Evolutionary conservation across 148 eudicot species (phyloP).

Genomic region (Vaccinium corymbosum): DNA sequence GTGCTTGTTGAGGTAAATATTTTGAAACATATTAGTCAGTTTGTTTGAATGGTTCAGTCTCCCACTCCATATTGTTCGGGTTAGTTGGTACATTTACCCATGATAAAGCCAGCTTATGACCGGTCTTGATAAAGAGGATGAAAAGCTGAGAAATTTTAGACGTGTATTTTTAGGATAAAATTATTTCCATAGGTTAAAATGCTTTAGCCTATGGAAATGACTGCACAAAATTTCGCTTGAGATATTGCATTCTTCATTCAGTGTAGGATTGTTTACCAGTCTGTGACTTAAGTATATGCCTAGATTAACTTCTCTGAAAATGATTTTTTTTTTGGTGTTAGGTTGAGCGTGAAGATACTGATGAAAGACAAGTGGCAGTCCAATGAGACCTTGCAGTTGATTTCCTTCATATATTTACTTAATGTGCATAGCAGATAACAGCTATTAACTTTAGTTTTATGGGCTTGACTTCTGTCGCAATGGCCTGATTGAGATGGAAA

Average conservation of each 20-base stretch:
- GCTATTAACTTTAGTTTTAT: background rate
- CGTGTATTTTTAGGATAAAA: background rate
- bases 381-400: constrained; percentile 8
- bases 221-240: background rate
- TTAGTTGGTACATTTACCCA: background rate
- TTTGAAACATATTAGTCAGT: background rate
- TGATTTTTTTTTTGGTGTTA: background rate
- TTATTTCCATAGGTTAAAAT: background rate
- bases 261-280: background rate
- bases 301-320: background rate
- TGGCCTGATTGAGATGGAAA: background rate
- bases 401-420: background rate
- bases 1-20: constrained; percentile 81
- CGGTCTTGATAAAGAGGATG: background rate
- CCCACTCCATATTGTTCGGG: background rate
- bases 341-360: constrained; percentile 58
- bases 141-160: background rate
- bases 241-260: background rate
- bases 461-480: background rate
- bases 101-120: background rate
- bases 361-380: constrained; percentile 30
- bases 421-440: background rate
- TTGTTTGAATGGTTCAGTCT: background rate
- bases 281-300: background rate
- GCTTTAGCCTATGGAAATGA: background rate